These are phyloP conservation scores for Backusella tuberculispora DNA, from an alignment of 192 early-diverging fungal genomes.

Conservation along the genomic window DNA sequence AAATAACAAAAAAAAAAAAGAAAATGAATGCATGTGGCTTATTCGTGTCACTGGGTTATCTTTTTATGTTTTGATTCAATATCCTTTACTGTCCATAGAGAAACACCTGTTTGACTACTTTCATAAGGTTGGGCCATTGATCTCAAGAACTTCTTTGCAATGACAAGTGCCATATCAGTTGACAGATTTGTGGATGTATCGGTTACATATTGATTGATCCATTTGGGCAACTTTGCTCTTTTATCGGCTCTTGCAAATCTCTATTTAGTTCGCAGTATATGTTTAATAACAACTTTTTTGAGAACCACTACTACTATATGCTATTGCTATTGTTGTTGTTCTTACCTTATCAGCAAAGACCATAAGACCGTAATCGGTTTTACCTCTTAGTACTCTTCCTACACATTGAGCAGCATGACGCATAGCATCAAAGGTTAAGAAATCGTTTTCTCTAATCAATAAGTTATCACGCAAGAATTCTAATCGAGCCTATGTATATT, in stretches of 20 bases:
- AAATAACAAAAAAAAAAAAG: neutral
- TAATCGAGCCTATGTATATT: slow-evolving; percentile 69
- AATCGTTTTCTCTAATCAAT: slow-evolving; percentile 97
- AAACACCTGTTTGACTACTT: slow-evolving; percentile 80
- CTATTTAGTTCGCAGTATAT: slow-evolving; percentile 33
- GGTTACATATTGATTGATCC: slow-evolving; percentile 91
- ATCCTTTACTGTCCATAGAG: slow-evolving; percentile 82
- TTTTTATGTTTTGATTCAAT: slow-evolving; percentile 53
- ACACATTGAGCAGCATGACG: slow-evolving; percentile 99
- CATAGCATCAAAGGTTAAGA: slow-evolving; percentile 98
- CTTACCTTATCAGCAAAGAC: slow-evolving; percentile 94
- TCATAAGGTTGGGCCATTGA: slow-evolving; percentile 97
- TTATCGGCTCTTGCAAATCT: slow-evolving; percentile 95
- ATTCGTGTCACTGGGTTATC: slow-evolving; percentile 11
- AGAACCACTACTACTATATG: neutral
- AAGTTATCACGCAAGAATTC: slow-evolving; percentile 95
- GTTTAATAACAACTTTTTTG: neutral
- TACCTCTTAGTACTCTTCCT: slow-evolving; percentile 95
- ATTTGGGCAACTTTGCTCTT: slow-evolving; percentile 93
- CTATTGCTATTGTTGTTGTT: neutral
- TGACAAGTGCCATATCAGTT: slow-evolving; percentile 95
- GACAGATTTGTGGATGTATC: slow-evolving; percentile 91
- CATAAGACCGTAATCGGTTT: slow-evolving; percentile 99
- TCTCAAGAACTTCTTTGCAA: slow-evolving; percentile 91
- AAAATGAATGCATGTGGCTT: slow-evolving; percentile 4